phyloP scores from a whole-genome alignment of 2,329 filamentous ascomycete species.

The Didymella keratinophila region DNA sequence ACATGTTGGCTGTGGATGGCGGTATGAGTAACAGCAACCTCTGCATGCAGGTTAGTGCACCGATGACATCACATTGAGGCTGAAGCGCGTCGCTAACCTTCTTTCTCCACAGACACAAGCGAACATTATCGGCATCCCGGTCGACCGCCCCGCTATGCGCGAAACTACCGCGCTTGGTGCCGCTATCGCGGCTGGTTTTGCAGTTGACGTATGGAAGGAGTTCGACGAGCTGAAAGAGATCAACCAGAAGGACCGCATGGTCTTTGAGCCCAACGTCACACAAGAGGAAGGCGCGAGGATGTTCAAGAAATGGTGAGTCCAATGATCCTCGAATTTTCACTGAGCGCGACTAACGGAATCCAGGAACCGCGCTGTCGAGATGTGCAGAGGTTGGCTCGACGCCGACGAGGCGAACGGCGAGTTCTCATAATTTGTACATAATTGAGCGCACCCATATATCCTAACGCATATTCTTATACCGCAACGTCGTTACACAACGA shows the following conservation, averaged over 20 bases:
- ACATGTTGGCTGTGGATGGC: conserved; percentile 82
- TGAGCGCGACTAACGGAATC: not conserved
- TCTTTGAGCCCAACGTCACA: conserved; percentile 73
- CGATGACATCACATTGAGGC: conserved; percentile 10
- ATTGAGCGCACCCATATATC: conserved; percentile 18
- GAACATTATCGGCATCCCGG: conserved; percentile 82
- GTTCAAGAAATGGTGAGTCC: conserved; percentile 69
- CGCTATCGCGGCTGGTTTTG: conserved; percentile 88
- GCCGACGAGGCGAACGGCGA: conserved; percentile 50
- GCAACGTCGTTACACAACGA: not conserved
- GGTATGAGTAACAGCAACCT: conserved; percentile 89
- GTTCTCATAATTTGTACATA: conserved; percentile 31
- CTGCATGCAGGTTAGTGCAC: conserved; percentile 72
- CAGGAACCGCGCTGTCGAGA: conserved; percentile 67
- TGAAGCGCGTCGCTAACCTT: conserved; percentile 25
- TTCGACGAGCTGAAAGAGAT: conserved; percentile 77
- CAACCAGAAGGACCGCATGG: conserved; percentile 72
- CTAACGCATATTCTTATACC: conserved; percentile 7
- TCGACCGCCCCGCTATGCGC: conserved; percentile 85
- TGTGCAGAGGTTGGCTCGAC: conserved; percentile 77
- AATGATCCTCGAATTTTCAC: no score
- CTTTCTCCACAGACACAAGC: conserved; percentile 70
- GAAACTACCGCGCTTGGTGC: conserved; percentile 90
- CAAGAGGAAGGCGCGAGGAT: conserved; percentile 66
- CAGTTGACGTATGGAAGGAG: conserved; percentile 78